phyloP scores from a whole-genome alignment of 2,329 filamentous ascomycete species.

The Colletotrichum agaves region DNA sequence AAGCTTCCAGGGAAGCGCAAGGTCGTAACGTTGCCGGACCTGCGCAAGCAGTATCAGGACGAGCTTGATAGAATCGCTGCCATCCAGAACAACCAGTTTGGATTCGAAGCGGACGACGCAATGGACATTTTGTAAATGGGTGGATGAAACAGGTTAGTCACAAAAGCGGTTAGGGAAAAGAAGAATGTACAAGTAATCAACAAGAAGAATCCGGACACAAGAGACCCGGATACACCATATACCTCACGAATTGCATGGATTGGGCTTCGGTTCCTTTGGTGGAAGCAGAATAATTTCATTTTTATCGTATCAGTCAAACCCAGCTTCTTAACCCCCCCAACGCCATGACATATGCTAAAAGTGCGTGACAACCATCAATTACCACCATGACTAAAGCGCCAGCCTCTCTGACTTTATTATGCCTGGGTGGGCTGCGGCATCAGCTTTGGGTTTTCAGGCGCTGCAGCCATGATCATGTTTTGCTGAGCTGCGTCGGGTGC shows the following conservation, averaged over 20 bases:
- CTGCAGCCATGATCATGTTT: constrained; percentile 50
- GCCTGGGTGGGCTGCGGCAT: constrained; percentile 47
- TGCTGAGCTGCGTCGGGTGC: constrained; percentile 66
- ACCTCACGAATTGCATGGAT: constrained; percentile 40
- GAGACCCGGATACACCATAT: constrained; percentile 24
- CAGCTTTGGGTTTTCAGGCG: constrained; percentile 58
- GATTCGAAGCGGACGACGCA: constrained; percentile 67
- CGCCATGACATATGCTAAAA: constrained; percentile 55
- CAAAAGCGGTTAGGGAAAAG: constrained; percentile 28
- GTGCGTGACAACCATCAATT: constrained; percentile 24
- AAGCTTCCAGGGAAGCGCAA: constrained; percentile 65
- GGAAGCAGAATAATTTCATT: constrained; percentile 37
- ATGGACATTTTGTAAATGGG: constrained; percentile 61
- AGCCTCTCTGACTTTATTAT: not conserved
- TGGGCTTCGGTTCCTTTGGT: constrained; percentile 39
- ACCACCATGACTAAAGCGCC: constrained; percentile 23
- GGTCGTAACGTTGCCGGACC: constrained; percentile 85
- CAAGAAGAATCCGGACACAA: constrained; percentile 22
- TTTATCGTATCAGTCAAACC: constrained; percentile 40
- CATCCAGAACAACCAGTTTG: constrained; percentile 90
- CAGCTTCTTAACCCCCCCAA: constrained; percentile 44
- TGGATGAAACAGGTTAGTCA: not conserved
- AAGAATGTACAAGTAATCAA: constrained; percentile 35
- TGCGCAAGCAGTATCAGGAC: constrained; percentile 88
- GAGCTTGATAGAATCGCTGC: constrained; percentile 90